Conservation (phyloP, 192 early-diverging fungal genomes). For the Coemansia reversa region DNA sequence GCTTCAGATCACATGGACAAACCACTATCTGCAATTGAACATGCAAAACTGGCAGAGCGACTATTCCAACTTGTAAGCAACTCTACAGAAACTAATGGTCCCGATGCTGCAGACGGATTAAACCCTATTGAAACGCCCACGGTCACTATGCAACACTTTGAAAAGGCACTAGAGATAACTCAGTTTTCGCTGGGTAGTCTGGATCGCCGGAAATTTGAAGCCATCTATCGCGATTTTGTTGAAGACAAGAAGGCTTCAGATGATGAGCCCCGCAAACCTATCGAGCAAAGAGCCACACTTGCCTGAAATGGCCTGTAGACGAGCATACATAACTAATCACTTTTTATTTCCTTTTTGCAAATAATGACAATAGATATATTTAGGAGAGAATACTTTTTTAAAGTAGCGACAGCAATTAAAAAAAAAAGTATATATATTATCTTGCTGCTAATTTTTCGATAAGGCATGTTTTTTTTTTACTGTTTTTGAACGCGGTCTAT, state of each 20-base stretch:
- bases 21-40: slow-evolving; percentile 18
- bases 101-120: neutral
- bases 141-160: slow-evolving; percentile 35
- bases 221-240: slow-evolving; percentile 51
- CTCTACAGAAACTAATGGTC: neutral
- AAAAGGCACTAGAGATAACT: slow-evolving; percentile 18
- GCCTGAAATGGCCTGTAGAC: slow-evolving; percentile 15
- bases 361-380: slow-evolving; percentile 1
- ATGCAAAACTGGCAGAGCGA: slow-evolving; percentile 21
- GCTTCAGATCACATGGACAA: neutral
- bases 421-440: too few species aligned
- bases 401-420: too few species aligned
- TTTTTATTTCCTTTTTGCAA: neutral
- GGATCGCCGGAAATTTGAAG: slow-evolving; percentile 27
- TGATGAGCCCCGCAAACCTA: slow-evolving; percentile 13
- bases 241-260: slow-evolving; percentile 41
- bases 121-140: slow-evolving; percentile 7
- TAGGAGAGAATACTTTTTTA: too few species aligned
- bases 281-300: slow-evolving; percentile 50
- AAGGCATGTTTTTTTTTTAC: neutral
- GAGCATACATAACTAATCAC: neutral
- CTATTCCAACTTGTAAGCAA: slow-evolving; percentile 10
- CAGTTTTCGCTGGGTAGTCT: slow-evolving; percentile 33
- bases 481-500: slow-evolving; percentile 72
- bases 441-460: too few species aligned